Evolutionary conservation across 1,139 yeast genomes (phyloP).

Genomic region (Casaregolazyma lundiana): DNA sequence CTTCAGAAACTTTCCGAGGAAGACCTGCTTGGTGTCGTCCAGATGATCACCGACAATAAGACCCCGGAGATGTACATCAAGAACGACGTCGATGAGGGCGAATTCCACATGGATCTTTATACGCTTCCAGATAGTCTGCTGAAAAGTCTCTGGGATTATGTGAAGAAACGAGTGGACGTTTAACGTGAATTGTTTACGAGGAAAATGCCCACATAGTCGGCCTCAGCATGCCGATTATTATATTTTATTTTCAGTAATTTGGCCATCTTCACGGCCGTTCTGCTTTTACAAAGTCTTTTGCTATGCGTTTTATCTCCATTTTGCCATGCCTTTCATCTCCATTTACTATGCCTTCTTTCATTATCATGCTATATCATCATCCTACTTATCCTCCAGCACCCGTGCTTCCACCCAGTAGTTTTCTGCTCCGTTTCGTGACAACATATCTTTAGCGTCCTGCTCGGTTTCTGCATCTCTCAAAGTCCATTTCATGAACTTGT

Average conservation of each 20-base stretch:
- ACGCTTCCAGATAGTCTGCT: slow-evolving; percentile 89
- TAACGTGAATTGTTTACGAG: slow-evolving; percentile 7
- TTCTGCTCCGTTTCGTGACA: slow-evolving; percentile 50
- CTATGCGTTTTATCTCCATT: not conserved
- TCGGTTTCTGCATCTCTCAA: slow-evolving; percentile 47
- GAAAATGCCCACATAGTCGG: too few relatives aligned
- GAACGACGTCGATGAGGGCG: slow-evolving; percentile 95
- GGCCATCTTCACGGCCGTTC: not conserved
- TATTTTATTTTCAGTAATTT: too few relatives aligned
- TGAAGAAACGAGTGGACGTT: slow-evolving; percentile 48
- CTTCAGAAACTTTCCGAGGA: slow-evolving; percentile 86
- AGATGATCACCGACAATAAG: slow-evolving; percentile 95
- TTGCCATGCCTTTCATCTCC: too few relatives aligned
- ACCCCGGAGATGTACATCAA: slow-evolving; percentile 95
- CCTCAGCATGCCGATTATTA: too few relatives aligned
- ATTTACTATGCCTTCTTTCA: too few relatives aligned
- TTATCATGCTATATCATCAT: not conserved
- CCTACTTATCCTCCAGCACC: slow-evolving; percentile 2
- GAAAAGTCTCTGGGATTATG: slow-evolving; percentile 93
- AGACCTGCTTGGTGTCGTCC: slow-evolving; percentile 89
- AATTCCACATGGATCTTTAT: slow-evolving; percentile 91
- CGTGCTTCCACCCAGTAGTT: slow-evolving; percentile 49
- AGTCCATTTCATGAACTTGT: slow-evolving; percentile 61
- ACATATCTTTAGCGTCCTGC: slow-evolving; percentile 49
- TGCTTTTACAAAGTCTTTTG: not conserved